Percentiles rank a stretch among this genome's conserved stretches.
These are phyloP conservation scores for Fusarium sp. DNA, from an alignment of 2,329 filamentous ascomycete genomes.

Conservation along the genomic window DNA sequence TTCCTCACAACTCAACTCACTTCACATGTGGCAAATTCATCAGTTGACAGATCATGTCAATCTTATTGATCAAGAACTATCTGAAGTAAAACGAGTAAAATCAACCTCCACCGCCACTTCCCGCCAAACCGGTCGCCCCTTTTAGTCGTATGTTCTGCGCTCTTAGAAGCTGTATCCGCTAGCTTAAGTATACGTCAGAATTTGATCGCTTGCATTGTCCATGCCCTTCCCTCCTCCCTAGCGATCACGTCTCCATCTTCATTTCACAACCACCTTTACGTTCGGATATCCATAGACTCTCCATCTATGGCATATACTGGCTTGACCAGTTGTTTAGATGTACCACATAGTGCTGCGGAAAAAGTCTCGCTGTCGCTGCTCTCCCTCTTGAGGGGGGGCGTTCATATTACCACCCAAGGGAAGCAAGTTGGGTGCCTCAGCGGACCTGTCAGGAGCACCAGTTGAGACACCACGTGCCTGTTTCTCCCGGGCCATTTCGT, in stretches of 20 bases:
- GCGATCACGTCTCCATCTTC: conserved; percentile 26
- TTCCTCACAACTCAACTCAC: neutral
- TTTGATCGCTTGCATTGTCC: conserved; percentile 37
- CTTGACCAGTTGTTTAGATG: conserved; percentile 50
- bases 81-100: conserved; percentile 36
- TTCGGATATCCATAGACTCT: neutral
- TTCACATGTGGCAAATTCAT: neutral
- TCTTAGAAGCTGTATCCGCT: conserved; percentile 5
- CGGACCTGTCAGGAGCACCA: conserved; percentile 38
- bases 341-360: conserved; percentile 61
- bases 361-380: conserved; percentile 54
- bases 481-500: conserved; percentile 56
- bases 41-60: conserved; percentile 15
- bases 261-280: neutral
- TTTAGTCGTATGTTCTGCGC: conserved; percentile 43
- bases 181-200: conserved; percentile 1
- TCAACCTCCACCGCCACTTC: conserved; percentile 53
- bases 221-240: conserved; percentile 37
- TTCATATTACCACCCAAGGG: conserved; percentile 48
- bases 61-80: conserved; percentile 32
- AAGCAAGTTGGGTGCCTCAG: conserved; percentile 51
- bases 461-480: conserved; percentile 56
- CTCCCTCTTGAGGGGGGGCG: conserved; percentile 46
- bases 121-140: conserved; percentile 55
- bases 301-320: neutral